Conservation (phyloP, 345 rosid species). For the Citropsis articulata region DNA sequence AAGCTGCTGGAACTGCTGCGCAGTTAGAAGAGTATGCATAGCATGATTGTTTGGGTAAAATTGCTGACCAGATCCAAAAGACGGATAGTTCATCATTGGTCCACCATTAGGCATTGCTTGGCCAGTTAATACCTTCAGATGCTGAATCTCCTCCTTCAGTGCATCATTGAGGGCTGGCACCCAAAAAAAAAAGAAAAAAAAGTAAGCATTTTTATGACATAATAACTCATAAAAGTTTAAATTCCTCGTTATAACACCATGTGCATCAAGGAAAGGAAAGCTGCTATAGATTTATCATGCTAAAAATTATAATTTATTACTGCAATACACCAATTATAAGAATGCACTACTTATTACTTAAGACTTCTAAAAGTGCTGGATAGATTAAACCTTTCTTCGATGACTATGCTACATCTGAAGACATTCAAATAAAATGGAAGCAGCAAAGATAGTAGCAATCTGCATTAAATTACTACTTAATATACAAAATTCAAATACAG, state of each 20-base stretch:
- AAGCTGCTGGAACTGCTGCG: conserved; percentile 91
- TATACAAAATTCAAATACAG: not conserved
- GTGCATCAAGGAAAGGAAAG: not conserved
- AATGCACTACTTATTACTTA: not conserved
- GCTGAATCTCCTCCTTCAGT: conserved; percentile 92
- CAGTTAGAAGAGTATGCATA: conserved; percentile 62
- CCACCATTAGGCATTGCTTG: conserved; percentile 64
- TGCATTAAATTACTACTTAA: not conserved
- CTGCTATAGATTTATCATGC: not conserved
- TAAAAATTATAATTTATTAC: not conserved
- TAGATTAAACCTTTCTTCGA: not conserved
- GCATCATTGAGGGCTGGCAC: conserved; percentile 78
- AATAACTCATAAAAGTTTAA: not conserved
- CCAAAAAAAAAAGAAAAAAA: not conserved
- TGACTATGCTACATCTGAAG: not conserved
- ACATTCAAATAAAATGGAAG: not conserved
- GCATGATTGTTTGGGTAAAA: conserved; percentile 62
- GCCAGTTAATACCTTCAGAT: conserved; percentile 77
- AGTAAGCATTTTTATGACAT: not conserved
- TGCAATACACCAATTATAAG: not conserved
- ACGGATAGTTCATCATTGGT: conserved; percentile 53
- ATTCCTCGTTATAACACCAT: not conserved
- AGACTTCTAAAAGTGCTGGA: not conserved
- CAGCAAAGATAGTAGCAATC: not conserved
- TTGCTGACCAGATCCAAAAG: conserved; percentile 65